Base-by-base conservation (phyloP, 345 rosid genomes). In the Sisymbrium altissimum region DNA sequence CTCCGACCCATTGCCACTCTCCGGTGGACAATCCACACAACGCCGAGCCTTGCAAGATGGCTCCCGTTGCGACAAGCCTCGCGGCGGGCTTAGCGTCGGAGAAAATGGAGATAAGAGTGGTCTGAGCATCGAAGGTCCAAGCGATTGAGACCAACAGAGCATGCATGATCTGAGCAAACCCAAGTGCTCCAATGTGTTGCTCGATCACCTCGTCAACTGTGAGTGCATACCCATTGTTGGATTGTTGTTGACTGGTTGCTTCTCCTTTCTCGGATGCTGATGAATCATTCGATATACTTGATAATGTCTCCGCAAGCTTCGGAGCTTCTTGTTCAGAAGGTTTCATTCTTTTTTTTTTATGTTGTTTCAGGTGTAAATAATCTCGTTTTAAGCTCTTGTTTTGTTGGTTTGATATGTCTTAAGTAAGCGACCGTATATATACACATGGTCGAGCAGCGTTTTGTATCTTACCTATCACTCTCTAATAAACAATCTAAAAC, bases 1-100 rank as follows among this genome's bases (percentile, higher is more conserved):
- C 86, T n/a, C 80, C 87, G 7, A 83, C 66, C 96, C 93, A 92
- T 68, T 89, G 90, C 97, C 93, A 92, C 3, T 83, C 85, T 21
- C 84, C 86, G 0, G 75, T 72, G 3, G 60, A 69, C 60, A 89
- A 39, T 30, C 82, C 83, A 61, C 93, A 92, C 18, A 92, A 78
- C 1, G 81, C 5, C 0, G 75, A 64, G 7, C 70, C 73, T n/a
- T 55, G 74, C 49, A 66, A 19, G 43, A 58, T 49, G 49, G 73
- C 71, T 0, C 76, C 77, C 21, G 53, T 68, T 52, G 19, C 46
- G 14, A 46, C 32, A 73, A 6, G 45, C 73, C 46, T 53, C 7
- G 48, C 77, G 38, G 56, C 78, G 0, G 96, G 97, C 36, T 80
- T 84, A 6, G 96, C 92, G 12, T 92, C 97, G 23, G 82, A 85